A percentile compares a stretch with the other conserved stretches of the same genome.
Conservation (phyloP, 2,329 filamentous ascomycete species). For the Hymenotorrendiella dingleyae region DNA sequence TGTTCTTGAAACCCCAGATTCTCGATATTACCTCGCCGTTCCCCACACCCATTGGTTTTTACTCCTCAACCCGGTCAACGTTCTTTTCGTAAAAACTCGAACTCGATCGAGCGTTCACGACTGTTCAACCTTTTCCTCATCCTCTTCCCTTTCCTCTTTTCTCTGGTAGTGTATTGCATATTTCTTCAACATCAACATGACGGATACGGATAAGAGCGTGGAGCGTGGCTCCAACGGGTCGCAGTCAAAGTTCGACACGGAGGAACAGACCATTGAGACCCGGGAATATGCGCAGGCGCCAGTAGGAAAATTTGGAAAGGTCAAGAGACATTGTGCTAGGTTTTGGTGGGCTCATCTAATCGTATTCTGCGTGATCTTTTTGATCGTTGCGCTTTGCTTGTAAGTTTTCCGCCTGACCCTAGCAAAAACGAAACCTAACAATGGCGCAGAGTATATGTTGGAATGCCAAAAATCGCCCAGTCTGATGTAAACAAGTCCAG, state of each 20-base stretch:
- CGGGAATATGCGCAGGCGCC: slow-evolving; percentile 2
- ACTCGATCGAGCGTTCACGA: no score
- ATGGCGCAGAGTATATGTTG: slow-evolving; percentile 46
- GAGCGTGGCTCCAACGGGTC: slow-evolving; percentile 1
- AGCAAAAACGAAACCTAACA: background rate
- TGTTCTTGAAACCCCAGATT: no score
- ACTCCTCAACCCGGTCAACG: no score
- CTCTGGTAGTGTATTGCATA: background rate
- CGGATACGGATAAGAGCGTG: background rate
- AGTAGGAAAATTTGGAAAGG: slow-evolving; percentile 15
- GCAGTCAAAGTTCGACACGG: slow-evolving; percentile 11
- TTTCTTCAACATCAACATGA: background rate
- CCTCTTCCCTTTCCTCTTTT: background rate
- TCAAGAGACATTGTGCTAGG: slow-evolving; percentile 29
- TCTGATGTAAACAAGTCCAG: slow-evolving; percentile 44
- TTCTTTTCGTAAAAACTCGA: no score
- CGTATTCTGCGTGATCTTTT: slow-evolving; percentile 41
- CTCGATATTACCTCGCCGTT: no score
- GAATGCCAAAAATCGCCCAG: slow-evolving; percentile 52
- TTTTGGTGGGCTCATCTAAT: slow-evolving; percentile 52
- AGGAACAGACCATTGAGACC: slow-evolving; percentile 12
- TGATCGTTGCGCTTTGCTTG: slow-evolving; percentile 51
- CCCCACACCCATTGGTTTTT: no score
- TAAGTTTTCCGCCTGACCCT: slow-evolving; percentile 33
- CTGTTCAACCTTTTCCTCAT: no score